Base-by-base conservation (phyloP, 2,329 filamentous ascomycete species). In the Arthrocladium fulminans region DNA sequence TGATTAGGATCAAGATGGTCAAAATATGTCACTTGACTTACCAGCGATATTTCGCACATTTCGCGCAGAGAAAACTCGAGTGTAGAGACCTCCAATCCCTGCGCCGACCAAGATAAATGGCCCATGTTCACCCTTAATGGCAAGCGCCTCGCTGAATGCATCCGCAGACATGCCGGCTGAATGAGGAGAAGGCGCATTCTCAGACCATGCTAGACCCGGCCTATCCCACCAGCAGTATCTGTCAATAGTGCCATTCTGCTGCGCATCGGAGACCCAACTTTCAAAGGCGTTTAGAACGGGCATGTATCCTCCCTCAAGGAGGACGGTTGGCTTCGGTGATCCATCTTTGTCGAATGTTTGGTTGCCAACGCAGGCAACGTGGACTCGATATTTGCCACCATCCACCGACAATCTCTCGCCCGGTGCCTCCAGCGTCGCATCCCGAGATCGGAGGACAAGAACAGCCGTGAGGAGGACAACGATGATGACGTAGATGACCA, bases 191-290 rank as follows among this genome's bases (percentile, higher is more conserved):
- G 92, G 92, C 0, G 90, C 88, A 48, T 92, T 90, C 66, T 98
- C 92, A 40, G 80, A 80, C 82, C 88, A 95, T 5, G 78, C 90
- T 48, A 90, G 77, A 1, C 92, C 92, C 1, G 92, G 92, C 19
- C 92, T 84, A 63, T 98, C 92, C 57, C 87, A 89, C 66, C 95
- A 96, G 73, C 92, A 98, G 70, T 94, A 97, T 51, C 90, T 81
- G 48, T 74, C 72, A 58, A 98, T 92, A 39, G 84, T 86, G 32
- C 87, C 86, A 59, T 92, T 92, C 54, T 80, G 73, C 55, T 88
- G 73, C 1, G 85, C 81, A 48, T 81, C 74, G 51, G 88, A 80
- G 9, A 88, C 86, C 69, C 94, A 87, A 47, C 82, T 77, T 69
- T 88, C 84, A 48, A 98, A 74, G 5, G 83, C 80, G 57, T 85